phyloP scores from a whole-genome alignment of 140 eudicot species.

The Artemisia princeps region DNA sequence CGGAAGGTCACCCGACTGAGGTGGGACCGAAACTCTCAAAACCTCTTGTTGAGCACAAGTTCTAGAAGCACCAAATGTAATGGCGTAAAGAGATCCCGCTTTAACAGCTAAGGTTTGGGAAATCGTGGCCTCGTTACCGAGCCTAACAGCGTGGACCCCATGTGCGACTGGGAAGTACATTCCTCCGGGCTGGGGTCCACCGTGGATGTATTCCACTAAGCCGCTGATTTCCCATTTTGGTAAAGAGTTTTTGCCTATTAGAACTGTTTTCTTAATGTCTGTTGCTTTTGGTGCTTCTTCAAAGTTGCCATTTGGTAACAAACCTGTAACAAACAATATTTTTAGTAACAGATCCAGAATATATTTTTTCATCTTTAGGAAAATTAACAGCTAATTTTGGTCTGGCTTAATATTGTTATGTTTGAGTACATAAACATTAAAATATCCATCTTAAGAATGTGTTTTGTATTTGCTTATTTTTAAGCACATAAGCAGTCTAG shows the following conservation, averaged over 20 bases:
- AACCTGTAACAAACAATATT: slow-evolving; percentile 27
- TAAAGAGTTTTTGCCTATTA: slow-evolving; percentile 37
- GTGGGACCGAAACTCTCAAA: slow-evolving; percentile 52
- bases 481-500: no score
- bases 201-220: slow-evolving; percentile 61
- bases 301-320: slow-evolving; percentile 71
- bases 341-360: no score
- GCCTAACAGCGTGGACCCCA: slow-evolving; percentile 70
- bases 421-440: no score
- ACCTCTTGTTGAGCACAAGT: slow-evolving; percentile 85
- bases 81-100: slow-evolving; percentile 45
- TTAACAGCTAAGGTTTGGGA: slow-evolving; percentile 58
- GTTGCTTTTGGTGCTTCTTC: slow-evolving; percentile 53
- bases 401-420: no score
- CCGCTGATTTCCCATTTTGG: slow-evolving; percentile 81
- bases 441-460: no score
- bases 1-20: slow-evolving; percentile 63
- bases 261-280: slow-evolving; percentile 47
- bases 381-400: no score
- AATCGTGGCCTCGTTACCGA: slow-evolving; percentile 64
- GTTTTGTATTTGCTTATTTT: no score
- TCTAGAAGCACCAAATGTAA: slow-evolving; percentile 71
- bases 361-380: no score
- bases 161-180: slow-evolving; percentile 63
- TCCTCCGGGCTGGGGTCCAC: slow-evolving; percentile 79